These are phyloP conservation scores for Mediolabrus comicus DNA, from an alignment of 108 stramenopile species.

Conservation along the genomic window DNA sequence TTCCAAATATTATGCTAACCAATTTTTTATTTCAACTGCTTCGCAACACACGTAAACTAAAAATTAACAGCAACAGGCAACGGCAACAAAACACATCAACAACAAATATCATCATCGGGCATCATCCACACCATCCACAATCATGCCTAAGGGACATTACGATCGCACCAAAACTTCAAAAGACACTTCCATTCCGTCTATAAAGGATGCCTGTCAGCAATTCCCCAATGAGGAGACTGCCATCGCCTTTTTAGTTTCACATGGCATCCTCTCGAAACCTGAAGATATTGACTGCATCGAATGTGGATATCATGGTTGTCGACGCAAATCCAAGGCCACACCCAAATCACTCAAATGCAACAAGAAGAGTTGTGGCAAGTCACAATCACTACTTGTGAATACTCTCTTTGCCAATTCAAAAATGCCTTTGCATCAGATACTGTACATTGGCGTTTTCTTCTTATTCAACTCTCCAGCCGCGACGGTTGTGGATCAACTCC, in stretches of 20 bases:
- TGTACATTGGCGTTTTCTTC: conserved; percentile 10
- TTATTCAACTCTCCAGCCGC: conserved; percentile 1
- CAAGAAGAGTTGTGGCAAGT: conserved; percentile 1
- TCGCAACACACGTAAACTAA: too few relatives aligned
- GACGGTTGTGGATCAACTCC: conserved; percentile 6
- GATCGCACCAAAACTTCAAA: not conserved
- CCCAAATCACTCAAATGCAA: conserved; percentile 8
- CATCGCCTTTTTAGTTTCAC: not conserved
- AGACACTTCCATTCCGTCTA: not conserved
- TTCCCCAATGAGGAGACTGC: not conserved
- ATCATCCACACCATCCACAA: too few relatives aligned
- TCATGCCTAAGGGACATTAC: not conserved
- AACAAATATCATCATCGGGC: not conserved
- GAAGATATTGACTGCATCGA: not conserved
- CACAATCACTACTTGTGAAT: not conserved
- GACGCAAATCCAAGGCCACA: conserved; percentile 7
- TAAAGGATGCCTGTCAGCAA: not conserved
- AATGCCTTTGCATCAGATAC: conserved; percentile 9
- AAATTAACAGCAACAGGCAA: too few relatives aligned
- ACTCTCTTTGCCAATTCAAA: conserved; percentile 6
- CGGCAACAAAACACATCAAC: too few relatives aligned
- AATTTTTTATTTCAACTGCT: too few relatives aligned
- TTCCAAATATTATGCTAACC: too few relatives aligned
- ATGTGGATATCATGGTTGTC: conserved; percentile 9
- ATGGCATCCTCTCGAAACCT: not conserved